Conservation (phyloP, 176 grass and related monocot genomes). For the Microstegium vimineum region DNA sequence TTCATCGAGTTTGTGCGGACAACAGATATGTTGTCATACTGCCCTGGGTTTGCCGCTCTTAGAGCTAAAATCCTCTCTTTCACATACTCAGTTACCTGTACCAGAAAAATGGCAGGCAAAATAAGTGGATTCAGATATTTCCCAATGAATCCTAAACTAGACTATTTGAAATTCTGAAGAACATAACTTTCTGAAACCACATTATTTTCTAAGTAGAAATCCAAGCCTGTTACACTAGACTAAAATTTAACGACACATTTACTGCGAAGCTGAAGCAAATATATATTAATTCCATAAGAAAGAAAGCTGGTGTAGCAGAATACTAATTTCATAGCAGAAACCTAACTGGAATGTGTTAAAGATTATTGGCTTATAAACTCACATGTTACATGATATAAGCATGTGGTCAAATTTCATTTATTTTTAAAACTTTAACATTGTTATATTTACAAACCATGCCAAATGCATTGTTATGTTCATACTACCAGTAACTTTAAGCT, state of each 20-base stretch:
- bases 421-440: not conserved
- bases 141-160: not conserved
- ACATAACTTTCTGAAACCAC: not conserved
- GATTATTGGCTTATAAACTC: not conserved
- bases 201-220: not conserved
- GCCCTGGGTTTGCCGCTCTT: conserved; percentile 61
- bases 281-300: not conserved
- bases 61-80: conserved; percentile 90
- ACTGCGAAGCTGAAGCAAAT: not conserved
- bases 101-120: not conserved
- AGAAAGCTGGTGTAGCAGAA: not conserved
- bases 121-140: not conserved
- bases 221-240: not conserved
- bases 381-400: not conserved
- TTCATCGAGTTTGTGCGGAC: conserved; percentile 99
- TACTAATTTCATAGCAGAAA: not conserved
- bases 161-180: conserved; percentile 5
- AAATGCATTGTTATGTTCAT: not conserved
- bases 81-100: conserved; percentile 93
- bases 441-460: not conserved
- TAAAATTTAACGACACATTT: not conserved
- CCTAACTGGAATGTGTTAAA: not conserved
- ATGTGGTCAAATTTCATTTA: not conserved
- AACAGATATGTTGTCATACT: conserved; percentile 86
- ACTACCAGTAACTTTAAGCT: not conserved